These are phyloP conservation scores for Hamigera avellanea DNA, from an alignment of 495 filamentous ascomycete genomes.

Conservation along the genomic window DNA sequence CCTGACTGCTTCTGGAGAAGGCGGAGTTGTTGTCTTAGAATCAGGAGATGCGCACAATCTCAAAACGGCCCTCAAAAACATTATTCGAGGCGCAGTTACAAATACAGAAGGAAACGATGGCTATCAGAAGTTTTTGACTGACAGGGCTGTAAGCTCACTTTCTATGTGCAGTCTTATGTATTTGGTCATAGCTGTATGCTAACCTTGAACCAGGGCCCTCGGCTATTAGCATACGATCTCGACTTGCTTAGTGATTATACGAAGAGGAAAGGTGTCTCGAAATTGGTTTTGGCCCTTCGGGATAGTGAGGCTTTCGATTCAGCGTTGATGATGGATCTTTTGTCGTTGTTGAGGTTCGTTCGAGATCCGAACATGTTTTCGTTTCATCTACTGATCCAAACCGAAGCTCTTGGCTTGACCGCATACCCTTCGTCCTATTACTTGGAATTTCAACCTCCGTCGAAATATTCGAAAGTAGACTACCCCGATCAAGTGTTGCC, in stretches of 20 bases:
- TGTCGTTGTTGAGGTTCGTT: conserved; percentile 63
- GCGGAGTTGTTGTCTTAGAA: conserved; percentile 55
- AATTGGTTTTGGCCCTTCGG: conserved; percentile 66
- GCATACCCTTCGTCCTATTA: conserved; percentile 80
- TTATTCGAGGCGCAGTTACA: conserved; percentile 62
- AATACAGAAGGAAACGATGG: conserved; percentile 38
- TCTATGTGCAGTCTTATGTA: no score
- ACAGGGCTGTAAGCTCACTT: conserved; percentile 37
- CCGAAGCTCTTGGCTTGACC: conserved; percentile 67
- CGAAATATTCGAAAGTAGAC: conserved; percentile 74
- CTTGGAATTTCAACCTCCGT: conserved; percentile 88
- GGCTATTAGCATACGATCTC: conserved; percentile 83
- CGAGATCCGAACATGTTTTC: not conserved
- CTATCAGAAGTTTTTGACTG: conserved; percentile 32
- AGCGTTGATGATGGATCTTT: conserved; percentile 62
- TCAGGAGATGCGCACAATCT: conserved; percentile 73
- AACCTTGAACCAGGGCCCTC: conserved; percentile 39
- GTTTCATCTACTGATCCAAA: no score
- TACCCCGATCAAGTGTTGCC: conserved; percentile 63
- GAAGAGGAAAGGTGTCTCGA: conserved; percentile 38
- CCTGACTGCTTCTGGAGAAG: conserved; percentile 32
- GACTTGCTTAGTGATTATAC: conserved; percentile 64
- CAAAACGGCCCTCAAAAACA: conserved; percentile 69
- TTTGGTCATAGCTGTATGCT: conserved; percentile 4
- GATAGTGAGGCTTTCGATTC: conserved; percentile 91